These are phyloP conservation scores for Cantharellus anzutake DNA, from an alignment of 768 basidiomycete species.

Conservation along the genomic window DNA sequence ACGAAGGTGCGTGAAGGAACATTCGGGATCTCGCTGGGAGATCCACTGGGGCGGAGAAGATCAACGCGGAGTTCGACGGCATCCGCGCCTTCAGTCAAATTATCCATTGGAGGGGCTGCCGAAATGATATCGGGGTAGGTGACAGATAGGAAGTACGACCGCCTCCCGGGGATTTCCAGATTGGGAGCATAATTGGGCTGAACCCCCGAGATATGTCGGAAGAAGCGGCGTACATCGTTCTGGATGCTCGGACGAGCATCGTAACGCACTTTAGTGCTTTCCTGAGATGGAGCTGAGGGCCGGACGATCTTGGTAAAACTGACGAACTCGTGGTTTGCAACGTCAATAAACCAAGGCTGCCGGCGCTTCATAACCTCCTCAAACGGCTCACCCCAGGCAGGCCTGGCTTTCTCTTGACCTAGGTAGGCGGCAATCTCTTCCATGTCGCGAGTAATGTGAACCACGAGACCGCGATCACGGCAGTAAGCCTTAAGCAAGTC, in stretches of 20 bases:
- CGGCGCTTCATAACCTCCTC: slow-evolving; percentile 69
- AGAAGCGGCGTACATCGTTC: slow-evolving; percentile 61
- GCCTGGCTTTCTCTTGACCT: slow-evolving; percentile 51
- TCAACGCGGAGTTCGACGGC: slow-evolving; percentile 92
- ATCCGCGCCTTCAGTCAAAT: slow-evolving; percentile 67
- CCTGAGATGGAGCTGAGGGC: not conserved
- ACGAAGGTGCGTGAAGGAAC: slow-evolving; percentile 60
- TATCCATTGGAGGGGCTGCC: slow-evolving; percentile 46
- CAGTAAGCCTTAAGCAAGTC: slow-evolving; percentile 50
- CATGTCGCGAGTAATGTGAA: slow-evolving; percentile 65
- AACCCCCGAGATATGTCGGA: slow-evolving; percentile 65
- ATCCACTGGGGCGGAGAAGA: slow-evolving; percentile 38
- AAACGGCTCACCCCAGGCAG: slow-evolving; percentile 76
- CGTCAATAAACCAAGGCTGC: slow-evolving; percentile 71
- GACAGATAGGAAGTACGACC: slow-evolving; percentile 85
- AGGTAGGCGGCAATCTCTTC: slow-evolving; percentile 72
- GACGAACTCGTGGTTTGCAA: slow-evolving; percentile 64
- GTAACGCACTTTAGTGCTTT: not conserved
- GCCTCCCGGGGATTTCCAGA: slow-evolving; percentile 24
- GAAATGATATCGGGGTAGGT: slow-evolving; percentile 77
- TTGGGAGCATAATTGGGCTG: slow-evolving; percentile 43
- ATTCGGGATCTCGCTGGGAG: slow-evolving; percentile 24
- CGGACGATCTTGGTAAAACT: slow-evolving; percentile 33
- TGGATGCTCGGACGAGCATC: not conserved
- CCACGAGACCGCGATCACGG: slow-evolving; percentile 44